Percentiles rank a stretch among this genome's conserved stretches.
Conservation (phyloP, 225 moss, liverwort and hornwort species). For the Anthoceros angustus region DNA sequence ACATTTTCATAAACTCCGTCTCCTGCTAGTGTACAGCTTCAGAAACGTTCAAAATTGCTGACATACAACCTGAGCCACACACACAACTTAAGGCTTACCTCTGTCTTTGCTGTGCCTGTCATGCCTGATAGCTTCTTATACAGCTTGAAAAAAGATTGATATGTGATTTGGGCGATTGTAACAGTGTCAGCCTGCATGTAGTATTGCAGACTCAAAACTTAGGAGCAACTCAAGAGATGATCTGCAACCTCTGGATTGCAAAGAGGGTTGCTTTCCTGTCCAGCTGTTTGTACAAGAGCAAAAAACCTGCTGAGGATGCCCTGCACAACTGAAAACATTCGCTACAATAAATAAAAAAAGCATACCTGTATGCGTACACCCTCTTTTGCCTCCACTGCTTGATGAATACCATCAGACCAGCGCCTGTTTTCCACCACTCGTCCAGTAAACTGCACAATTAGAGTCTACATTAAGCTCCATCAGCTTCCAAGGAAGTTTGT, state of each 20-base stretch:
- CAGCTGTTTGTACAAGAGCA: no score
- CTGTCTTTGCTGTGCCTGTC: slow-evolving; percentile 98
- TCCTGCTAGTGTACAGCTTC: slow-evolving; percentile 20
- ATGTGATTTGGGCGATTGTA: slow-evolving; percentile 95
- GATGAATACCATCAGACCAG: slow-evolving; percentile 98
- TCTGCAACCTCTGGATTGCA: neutral
- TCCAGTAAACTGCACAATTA: slow-evolving; percentile 52
- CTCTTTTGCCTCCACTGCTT: slow-evolving; percentile 97
- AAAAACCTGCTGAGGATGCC: no score
- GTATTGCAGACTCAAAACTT: neutral
- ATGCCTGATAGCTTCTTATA: slow-evolving; percentile 94
- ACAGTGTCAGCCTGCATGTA: slow-evolving; percentile 56
- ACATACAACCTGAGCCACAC: neutral
- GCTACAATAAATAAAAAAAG: neutral
- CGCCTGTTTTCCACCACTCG: slow-evolving; percentile 96
- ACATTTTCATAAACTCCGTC: slow-evolving; percentile 81
- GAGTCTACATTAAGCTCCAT: no score
- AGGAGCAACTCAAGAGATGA: neutral
- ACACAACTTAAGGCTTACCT: slow-evolving; percentile 10
- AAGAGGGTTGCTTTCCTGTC: no score
- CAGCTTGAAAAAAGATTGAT: slow-evolving; percentile 96
- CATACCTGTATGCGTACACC: slow-evolving; percentile 58
- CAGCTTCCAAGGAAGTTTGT: no score
- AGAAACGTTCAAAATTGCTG: neutral
- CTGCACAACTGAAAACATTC: no score